These are phyloP conservation scores for Ganoderma multipileum DNA, from an alignment of 1,284 basidiomycete genomes.

Conservation along the genomic window DNA sequence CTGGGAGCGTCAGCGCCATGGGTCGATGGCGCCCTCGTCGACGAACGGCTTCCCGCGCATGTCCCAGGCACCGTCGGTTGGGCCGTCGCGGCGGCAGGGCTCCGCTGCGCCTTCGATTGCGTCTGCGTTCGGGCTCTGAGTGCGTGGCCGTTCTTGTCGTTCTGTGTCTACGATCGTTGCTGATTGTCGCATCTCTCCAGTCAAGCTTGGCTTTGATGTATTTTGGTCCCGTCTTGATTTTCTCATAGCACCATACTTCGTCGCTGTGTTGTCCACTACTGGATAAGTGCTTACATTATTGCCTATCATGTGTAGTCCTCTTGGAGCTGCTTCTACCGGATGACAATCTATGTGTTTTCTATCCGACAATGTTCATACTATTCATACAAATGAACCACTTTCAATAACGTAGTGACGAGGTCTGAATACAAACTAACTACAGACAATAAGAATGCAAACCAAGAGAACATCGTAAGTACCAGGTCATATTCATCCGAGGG, in stretches of 20 bases:
- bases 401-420: too few relatives aligned
- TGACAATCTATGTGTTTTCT: conserved; percentile 3
- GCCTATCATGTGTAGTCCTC: conserved; percentile 6
- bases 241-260: background rate
- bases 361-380: too few relatives aligned
- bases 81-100: conserved; percentile 31
- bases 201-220: background rate
- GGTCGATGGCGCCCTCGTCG: conserved; percentile 50
- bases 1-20: conserved; percentile 74
- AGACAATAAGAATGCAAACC: too few relatives aligned
- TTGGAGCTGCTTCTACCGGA: background rate
- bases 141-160: too few relatives aligned
- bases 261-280: conserved; percentile 6
- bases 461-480: too few relatives aligned
- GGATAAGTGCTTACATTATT: conserved; percentile 15
- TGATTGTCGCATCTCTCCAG: background rate
- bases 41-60: conserved; percentile 28
- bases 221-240: background rate
- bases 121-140: conserved; percentile 43
- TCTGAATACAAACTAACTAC: too few relatives aligned
- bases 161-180: background rate
- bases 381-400: too few relatives aligned
- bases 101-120: conserved; percentile 42
- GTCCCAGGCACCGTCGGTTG: conserved; percentile 27
- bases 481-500: too few relatives aligned